Base-by-base conservation (phyloP, 2,329 filamentous ascomycete genomes). In the Penicillium fuscoglaucum region DNA sequence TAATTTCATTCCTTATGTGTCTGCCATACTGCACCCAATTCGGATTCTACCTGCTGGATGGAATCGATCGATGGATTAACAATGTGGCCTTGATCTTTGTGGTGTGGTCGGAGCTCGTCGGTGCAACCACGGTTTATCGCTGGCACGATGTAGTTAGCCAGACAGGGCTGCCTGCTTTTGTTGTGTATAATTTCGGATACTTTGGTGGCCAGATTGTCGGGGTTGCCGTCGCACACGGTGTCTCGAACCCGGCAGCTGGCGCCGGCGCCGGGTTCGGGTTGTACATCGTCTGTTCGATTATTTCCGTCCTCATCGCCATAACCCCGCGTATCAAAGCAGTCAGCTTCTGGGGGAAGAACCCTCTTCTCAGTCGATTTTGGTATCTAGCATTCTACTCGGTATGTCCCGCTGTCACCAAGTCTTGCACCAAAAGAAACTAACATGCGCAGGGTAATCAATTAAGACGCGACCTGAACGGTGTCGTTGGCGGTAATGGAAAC, bases 321-420 rank as follows among this genome's bases (percentile, higher is more conserved):
- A 78, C 72, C 0, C 82, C 83, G 0, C 71, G 76, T 46, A 66
- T 70, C 1, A 64, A 64, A 6, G 78, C 79, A 0, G 73, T 80
- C 0, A 70, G 70, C 1, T 77, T 80, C 61, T 83, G 79, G 70
- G 71, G 70, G 4, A 65, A 64, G 6, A 82, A 76, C 39, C 57
- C 62, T 0, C 67, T 77, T 26, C 37, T 76, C 1, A 68, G 71
- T 39, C 76, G 75, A 1, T 78, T 84, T 46, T 86, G 82, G 80
- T 85, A 80, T 59, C 64, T 85, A 19, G 76, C 77, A 1, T 83
- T 84, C 60, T 86, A 85, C 70, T 85, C 83, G n/a, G 83, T 84
- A 76, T 71, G 80, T 65, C 1, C 13, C 29, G 5, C 28, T 24
- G 3, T 1, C 13, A 3, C 1, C n/a, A 12, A 1, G 8, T 10